A percentile compares a stretch with the other conserved stretches of the same genome.
These are phyloP conservation scores for Pelomyxa schiedti DNA, from an alignment of 78 protist genomes.

Conservation along the genomic window DNA sequence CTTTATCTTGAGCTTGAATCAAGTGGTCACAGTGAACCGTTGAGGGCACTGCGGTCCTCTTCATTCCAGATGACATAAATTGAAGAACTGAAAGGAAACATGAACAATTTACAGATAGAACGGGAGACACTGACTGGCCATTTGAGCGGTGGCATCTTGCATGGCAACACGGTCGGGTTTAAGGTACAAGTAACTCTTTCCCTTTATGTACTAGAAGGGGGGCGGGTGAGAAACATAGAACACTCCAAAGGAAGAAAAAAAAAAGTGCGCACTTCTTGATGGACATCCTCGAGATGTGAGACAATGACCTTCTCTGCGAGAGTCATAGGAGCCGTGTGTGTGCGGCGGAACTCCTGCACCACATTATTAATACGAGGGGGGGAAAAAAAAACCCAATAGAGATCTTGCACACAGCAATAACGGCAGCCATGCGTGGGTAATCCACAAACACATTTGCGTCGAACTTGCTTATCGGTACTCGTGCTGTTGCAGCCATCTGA, in stretches of 20 bases:
- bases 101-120: not conserved
- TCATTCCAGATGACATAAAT: constrained; percentile 82
- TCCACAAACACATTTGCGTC: too few species aligned
- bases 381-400: not conserved
- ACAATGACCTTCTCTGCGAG: constrained; percentile 80
- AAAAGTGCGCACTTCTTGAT: constrained; percentile 55
- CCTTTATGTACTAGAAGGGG: too few species aligned
- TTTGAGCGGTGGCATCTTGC: constrained; percentile 88
- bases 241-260: not conserved
- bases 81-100: constrained; percentile 49
- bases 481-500: too few species aligned
- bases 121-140: constrained; percentile 53
- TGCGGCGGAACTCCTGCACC: constrained; percentile 19
- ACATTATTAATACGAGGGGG: not conserved
- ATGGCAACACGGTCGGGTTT: constrained; percentile 89
- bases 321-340: constrained; percentile 69
- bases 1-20: constrained; percentile 66
- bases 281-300: constrained; percentile 74
- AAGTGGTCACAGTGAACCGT: constrained; percentile 93
- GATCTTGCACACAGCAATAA: too few species aligned
- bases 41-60: constrained; percentile 79
- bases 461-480: too few species aligned
- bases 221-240: not conserved
- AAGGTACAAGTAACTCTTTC: constrained; percentile 69
- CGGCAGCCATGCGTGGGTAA: too few species aligned